A percentile compares a stretch with the other conserved stretches of the same genome.
Conservation (phyloP, 2,329 filamentous ascomycete species). For the Ceratocystis alfenasii region DNA sequence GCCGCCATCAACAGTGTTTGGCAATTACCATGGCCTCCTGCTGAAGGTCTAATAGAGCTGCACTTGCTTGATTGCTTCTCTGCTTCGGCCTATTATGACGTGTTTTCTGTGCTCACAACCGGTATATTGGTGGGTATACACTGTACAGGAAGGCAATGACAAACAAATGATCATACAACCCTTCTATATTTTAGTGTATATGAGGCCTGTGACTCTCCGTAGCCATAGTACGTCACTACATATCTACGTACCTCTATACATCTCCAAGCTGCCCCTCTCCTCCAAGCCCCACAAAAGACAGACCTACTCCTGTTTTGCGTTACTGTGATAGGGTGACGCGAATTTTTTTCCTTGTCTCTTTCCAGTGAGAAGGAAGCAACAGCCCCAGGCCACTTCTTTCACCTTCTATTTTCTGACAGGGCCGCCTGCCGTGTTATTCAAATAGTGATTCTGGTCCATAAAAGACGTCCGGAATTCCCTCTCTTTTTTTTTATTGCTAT, state of each 20-base stretch:
- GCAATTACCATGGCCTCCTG: neutral
- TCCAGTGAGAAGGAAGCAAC: neutral
- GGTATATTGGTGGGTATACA: too few species aligned
- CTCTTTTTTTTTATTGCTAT: conserved; percentile 8
- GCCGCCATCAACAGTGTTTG: neutral
- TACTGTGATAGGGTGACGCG: neutral
- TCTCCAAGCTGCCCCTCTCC: neutral
- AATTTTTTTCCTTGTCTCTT: neutral
- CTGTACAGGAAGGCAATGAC: too few species aligned
- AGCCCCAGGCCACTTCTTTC: neutral
- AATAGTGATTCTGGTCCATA: conserved; percentile 9
- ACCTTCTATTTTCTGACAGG: conserved; percentile 11
- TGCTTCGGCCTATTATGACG: neutral
- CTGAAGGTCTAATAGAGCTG: too few species aligned
- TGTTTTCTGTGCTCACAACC: neutral
- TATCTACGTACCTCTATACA: neutral
- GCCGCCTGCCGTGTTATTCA: conserved; percentile 1
- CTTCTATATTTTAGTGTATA: too few species aligned
- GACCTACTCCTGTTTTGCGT: neutral
- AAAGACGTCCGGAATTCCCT: conserved; percentile 10
- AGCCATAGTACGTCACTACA: neutral
- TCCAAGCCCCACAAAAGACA: neutral
- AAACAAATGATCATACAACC: too few species aligned
- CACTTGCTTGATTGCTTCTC: neutral
- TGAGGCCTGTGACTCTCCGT: neutral